Base-by-base conservation (phyloP, 2,329 filamentous ascomycete species). In the Diaporthe batatas region DNA sequence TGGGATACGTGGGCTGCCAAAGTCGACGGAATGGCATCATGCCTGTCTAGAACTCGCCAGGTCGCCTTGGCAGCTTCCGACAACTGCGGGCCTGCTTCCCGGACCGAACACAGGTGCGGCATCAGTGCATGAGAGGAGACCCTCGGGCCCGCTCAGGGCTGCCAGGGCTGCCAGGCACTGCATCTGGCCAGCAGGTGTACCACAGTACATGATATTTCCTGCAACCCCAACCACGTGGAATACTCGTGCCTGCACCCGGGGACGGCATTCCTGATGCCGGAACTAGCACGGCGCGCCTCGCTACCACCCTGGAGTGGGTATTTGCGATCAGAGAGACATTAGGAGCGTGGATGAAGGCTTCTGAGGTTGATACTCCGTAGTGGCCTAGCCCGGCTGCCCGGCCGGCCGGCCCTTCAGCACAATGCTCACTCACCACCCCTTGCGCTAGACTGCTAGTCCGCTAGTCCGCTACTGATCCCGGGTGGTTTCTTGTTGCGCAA, bases 221-320 rank as follows among this genome's bases (percentile, higher is more conserved):
- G 44, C 54, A 73, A 68, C 68, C 67, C 29, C 42, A 39, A 55
- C 71, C 71, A 73, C 71, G 71, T 73, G 71, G 71, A 73, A 57
- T 55, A 57, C 67, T 62, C 67, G 71, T 72, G 71, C 47, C 32
- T 67, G 62, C 44, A 53, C 44, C 62, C 44, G 44, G n/a, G 21
- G 2, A 53, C 62, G 47, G 62, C 51, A 67, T 53, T 53, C 47
- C 32, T 67, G 32, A 67, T 67, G 62, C 62, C 62, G 62, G 32
- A 16, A 53, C 62, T 67, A 67, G 62, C 21, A 51, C 29, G 44
- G 47, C 47, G n/a, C n/a, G 47, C 59, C 64, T 44, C 42, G 47
- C 57, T 62, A 36, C 47, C 11, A 44, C 54, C 44, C 58, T 65
- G 44, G 29, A 32, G 29, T 65, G 59, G 18, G 23, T 23, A 51